Evolutionary conservation across 257 asterid species (phyloP).

Genomic region (Verbascum thapsus): DNA sequence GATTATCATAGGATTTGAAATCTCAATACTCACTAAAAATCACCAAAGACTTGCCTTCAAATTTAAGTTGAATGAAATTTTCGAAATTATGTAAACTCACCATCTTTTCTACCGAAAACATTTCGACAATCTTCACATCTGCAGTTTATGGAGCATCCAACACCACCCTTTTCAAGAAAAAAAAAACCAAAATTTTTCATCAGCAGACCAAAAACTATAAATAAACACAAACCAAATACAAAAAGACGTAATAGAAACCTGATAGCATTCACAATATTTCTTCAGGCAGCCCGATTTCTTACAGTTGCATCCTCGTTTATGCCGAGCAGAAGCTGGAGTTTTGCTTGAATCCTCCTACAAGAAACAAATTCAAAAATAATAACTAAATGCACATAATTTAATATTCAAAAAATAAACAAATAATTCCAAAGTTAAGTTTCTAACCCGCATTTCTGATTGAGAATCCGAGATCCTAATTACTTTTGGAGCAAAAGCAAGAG

Average conservation of each 20-base stretch:
- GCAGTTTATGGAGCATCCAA: constrained; percentile 70
- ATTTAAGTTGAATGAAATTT: not conserved
- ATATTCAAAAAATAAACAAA: not conserved
- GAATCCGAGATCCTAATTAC: constrained; percentile 50
- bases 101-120: constrained; percentile 58
- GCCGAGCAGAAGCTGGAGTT: constrained; percentile 68
- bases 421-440: not conserved
- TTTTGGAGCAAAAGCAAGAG: constrained; percentile 77
- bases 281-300: constrained; percentile 66
- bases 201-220: constrained; percentile 18
- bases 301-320: constrained; percentile 78
- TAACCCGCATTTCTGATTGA: constrained; percentile 41
- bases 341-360: constrained; percentile 49
- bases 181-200: constrained; percentile 14
- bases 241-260: constrained; percentile 36
- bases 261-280: constrained; percentile 75
- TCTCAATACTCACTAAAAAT: too few relatives aligned
- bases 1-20: too few relatives aligned
- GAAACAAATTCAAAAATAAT: not conserved
- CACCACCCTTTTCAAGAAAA: constrained; percentile 48
- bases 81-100: constrained; percentile 36
- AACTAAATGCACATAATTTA: not conserved
- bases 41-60: not conserved
- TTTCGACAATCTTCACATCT: constrained; percentile 70
- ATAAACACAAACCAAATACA: not conserved